Evolutionary conservation across 257 asterid genomes (phyloP), one percentile per base, ranked within the genome.

Genomic region (Marsdenia floribunda): DNA sequence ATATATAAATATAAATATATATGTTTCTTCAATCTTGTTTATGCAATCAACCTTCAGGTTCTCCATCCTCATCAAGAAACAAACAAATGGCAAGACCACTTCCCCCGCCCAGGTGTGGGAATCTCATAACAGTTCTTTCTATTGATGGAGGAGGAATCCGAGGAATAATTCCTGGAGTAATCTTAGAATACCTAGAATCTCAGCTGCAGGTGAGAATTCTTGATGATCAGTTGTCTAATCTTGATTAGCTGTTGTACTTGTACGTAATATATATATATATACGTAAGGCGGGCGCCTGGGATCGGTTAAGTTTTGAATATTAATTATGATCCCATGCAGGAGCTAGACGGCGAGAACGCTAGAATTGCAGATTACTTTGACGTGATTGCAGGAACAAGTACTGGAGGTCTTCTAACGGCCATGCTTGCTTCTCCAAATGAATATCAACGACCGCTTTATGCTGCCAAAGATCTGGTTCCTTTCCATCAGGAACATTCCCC

Each of bases 381-480:
- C 33, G 88, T 89, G 5, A 83, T 89, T 1, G 86, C 96, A 2
- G 96, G 92, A 70, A 89, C 96, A 3, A 89, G 96, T 78, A 89
- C 96, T 0, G 96, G 96, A 21, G 96, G 96, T 7, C 77, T 89
- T 1, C 79, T 89, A 19, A 80, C 92, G 0, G 88, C 96, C n/a
- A 89, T 89, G 96, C 26, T 87, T 50, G 61, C 92, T 1, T 82
- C 92, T 5, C 96, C 96, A 0, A 74, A 82, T 40, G 24, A 75
- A n/a, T 82, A 82, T 24, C 57, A 81, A 14, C 87, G 91, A 9
- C 90, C 94, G 7, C 70, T 85, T 26, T 85, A 44, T 60, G 82
- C 89, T 0, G 92, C 95, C 47, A 87, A 86, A 68, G 90, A 89
- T 71, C 80, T 89, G 52, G 80, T 70, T 12, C 82, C 86, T 14